These are phyloP conservation scores for Marvania coccoides DNA, from an alignment of 139 green algal genomes.

Conservation along the genomic window DNA sequence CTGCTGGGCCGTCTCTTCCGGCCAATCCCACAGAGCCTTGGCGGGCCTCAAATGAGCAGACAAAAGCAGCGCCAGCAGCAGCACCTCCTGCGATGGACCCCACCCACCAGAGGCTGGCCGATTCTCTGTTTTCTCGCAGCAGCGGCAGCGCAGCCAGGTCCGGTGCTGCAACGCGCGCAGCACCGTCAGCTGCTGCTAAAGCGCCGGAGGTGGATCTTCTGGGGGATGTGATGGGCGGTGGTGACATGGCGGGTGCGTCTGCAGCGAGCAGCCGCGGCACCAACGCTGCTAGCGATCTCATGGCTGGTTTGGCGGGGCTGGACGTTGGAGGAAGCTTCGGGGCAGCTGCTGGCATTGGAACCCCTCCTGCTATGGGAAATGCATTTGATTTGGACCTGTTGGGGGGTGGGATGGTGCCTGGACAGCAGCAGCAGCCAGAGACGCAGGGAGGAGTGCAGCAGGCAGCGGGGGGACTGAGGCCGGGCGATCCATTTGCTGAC, in stretches of 20 bases:
- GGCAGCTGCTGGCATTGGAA: background rate
- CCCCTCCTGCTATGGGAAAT: background rate
- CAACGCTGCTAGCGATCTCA: background rate
- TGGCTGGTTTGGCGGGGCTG: background rate
- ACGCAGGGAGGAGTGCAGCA: background rate
- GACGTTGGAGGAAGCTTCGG: background rate
- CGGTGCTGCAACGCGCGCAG: background rate
- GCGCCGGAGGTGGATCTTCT: conserved; percentile 18
- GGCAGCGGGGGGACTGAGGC: background rate
- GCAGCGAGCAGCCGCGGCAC: background rate
- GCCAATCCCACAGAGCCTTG: background rate
- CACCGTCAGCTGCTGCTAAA: background rate
- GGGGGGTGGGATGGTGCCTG: no score
- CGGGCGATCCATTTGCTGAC: conserved; percentile 19
- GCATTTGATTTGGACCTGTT: background rate
- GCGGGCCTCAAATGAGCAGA: background rate
- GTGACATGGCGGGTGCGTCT: background rate
- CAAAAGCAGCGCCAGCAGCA: background rate
- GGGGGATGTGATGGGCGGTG: background rate
- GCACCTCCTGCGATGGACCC: conserved; percentile 7
- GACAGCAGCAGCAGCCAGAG: background rate
- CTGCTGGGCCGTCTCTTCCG: background rate
- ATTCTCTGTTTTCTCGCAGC: conserved; percentile 20
- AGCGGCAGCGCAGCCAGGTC: background rate
- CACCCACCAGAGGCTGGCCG: conserved; percentile 17